phyloP scores from a whole-genome alignment of 1,284 basidiomycete genomes.

The Abortiporus biennis region DNA sequence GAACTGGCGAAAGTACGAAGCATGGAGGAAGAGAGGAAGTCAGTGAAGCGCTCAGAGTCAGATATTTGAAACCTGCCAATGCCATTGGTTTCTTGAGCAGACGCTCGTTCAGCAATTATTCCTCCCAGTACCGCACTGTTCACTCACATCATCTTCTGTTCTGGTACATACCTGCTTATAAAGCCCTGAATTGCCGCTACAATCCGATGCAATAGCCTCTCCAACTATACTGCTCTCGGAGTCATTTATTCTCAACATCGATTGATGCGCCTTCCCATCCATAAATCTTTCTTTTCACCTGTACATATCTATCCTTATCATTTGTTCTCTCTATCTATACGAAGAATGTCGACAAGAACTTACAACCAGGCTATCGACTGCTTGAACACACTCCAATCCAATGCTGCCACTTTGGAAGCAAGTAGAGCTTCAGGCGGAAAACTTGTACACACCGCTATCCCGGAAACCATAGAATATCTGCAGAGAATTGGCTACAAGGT shows the following conservation, averaged over 20 bases:
- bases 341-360: conserved; percentile 41
- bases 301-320: conserved; percentile 2
- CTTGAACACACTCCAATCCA: conserved; percentile 92
- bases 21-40: too few relatives aligned
- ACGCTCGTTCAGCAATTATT: too few relatives aligned
- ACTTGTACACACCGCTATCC: conserved; percentile 68
- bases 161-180: too few relatives aligned
- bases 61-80: too few relatives aligned
- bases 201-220: too few relatives aligned
- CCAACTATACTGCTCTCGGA: neutral
- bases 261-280: neutral
- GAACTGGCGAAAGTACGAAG: too few relatives aligned
- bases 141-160: too few relatives aligned
- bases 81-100: too few relatives aligned
- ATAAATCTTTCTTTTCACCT: neutral
- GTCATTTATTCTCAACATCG: neutral
- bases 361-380: conserved; percentile 81
- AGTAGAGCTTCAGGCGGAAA: conserved; percentile 73
- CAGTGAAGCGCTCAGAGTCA: too few relatives aligned
- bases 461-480: conserved; percentile 91
- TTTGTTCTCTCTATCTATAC: conserved; percentile 3
- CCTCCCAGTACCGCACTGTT: too few relatives aligned
- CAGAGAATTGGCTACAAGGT: conserved; percentile 84
- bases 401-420: conserved; percentile 87
- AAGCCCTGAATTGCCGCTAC: too few relatives aligned